These are phyloP conservation scores for Plasmodium fragile DNA, from an alignment of 169 alveolate species.

Conservation along the genomic window DNA sequence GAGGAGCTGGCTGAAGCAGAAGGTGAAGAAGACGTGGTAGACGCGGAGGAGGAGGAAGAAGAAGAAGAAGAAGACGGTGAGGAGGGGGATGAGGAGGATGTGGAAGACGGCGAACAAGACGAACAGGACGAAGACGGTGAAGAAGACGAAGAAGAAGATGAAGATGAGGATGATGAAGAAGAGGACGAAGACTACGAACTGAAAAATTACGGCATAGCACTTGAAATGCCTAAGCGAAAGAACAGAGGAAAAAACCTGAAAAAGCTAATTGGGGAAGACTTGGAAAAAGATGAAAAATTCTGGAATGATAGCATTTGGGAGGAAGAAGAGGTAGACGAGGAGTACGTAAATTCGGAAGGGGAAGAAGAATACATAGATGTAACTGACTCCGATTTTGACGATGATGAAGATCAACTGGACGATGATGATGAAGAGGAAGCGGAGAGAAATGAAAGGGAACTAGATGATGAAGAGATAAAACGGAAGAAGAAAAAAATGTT, in stretches of 20 bases:
- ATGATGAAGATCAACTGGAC: constrained; percentile 78
- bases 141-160: constrained; percentile 78
- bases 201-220: constrained; percentile 87
- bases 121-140: constrained; percentile 11
- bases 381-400: constrained; percentile 90
- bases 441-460: constrained; percentile 23
- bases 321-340: constrained; percentile 90
- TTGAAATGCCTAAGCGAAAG: constrained; percentile 87
- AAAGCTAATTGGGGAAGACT: constrained; percentile 87
- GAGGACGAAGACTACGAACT: constrained; percentile 75
- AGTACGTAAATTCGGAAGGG: constrained; percentile 90
- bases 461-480: constrained; percentile 31
- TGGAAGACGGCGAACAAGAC: background rate
- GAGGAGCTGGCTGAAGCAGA: constrained; percentile 21
- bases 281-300: constrained; percentile 88
- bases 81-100: constrained; percentile 3
- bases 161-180: constrained; percentile 76
- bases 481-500: constrained; percentile 43
- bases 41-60: background rate
- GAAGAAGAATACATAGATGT: constrained; percentile 88
- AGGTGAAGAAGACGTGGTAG: constrained; percentile 18
- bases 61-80: constrained; percentile 16
- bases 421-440: constrained; percentile 65
- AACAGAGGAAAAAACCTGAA: constrained; percentile 87
- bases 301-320: constrained; percentile 91